Evolutionary conservation across 148 eudicot genomes (phyloP).

Genomic region (Euryodendron excelsum): DNA sequence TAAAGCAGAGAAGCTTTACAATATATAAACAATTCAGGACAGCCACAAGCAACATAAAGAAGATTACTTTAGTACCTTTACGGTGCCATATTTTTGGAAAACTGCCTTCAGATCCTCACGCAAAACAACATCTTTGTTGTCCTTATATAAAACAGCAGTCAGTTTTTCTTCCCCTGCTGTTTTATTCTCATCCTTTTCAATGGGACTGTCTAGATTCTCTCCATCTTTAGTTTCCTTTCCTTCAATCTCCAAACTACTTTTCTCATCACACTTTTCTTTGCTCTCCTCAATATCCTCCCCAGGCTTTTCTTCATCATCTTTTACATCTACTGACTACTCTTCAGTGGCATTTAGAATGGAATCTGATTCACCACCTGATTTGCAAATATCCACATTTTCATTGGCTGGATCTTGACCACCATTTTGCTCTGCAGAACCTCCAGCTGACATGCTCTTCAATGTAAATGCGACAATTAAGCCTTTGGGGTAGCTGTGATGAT

Average conservation of each 20-base stretch:
- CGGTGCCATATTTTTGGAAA: constrained; percentile 68
- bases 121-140: constrained; percentile 61
- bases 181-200: constrained; percentile 36
- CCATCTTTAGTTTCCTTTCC: constrained; percentile 42
- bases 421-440: constrained; percentile 38
- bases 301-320: constrained; percentile 23
- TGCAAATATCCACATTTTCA: constrained; percentile 26
- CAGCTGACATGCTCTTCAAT: constrained; percentile 53
- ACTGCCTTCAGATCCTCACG: constrained; percentile 84
- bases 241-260: constrained; percentile 39
- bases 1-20: not conserved
- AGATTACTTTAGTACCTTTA: constrained; percentile 57
- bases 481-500: constrained; percentile 64
- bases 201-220: constrained; percentile 32
- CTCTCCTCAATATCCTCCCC: constrained; percentile 30
- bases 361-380: constrained; percentile 33
- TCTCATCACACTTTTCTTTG: constrained; percentile 37
- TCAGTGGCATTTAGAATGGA: constrained; percentile 21
- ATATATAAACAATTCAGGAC: not conserved
- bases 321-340: constrained; percentile 29
- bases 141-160: constrained; percentile 38
- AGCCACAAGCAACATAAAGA: not conserved
- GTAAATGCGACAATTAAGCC: constrained; percentile 84
- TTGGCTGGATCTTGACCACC: constrained; percentile 31
- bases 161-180: constrained; percentile 30